Percentiles rank a stretch among this genome's conserved stretches.
These are phyloP conservation scores for Candida boidinii DNA, from an alignment of 805 yeast species.

Conservation along the genomic window DNA sequence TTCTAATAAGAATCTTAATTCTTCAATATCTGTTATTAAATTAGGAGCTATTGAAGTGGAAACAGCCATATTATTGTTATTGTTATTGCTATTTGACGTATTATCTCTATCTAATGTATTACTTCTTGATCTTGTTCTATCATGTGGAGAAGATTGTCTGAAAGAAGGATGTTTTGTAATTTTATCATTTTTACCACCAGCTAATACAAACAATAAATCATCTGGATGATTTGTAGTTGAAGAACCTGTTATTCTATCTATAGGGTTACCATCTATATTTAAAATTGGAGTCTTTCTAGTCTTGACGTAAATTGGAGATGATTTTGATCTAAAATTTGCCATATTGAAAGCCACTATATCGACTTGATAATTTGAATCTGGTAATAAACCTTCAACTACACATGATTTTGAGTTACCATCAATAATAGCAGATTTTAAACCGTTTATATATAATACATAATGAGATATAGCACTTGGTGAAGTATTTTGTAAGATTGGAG, in stretches of 20 bases:
- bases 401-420: conserved; percentile 29
- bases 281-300: conserved; percentile 19
- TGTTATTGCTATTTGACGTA: background rate
- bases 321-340: conserved; percentile 31
- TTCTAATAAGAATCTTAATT: conserved; percentile 31
- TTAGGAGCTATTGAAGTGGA: conserved; percentile 18
- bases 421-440: conserved; percentile 24
- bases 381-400: conserved; percentile 22
- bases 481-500: conserved; percentile 14
- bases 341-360: conserved; percentile 34
- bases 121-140: conserved; percentile 26
- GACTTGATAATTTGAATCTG: conserved; percentile 30
- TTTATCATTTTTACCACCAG: conserved; percentile 22
- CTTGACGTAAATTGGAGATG: conserved; percentile 31
- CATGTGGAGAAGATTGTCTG: conserved; percentile 15
- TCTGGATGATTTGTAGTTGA: conserved; percentile 27
- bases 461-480: conserved; percentile 22
- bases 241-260: conserved; percentile 12
- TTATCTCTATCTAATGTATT: conserved; percentile 22
- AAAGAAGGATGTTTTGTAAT: conserved; percentile 20
- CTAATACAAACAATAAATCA: conserved; percentile 24
- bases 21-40: conserved; percentile 31
- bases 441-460: conserved; percentile 31
- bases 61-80: conserved; percentile 5
- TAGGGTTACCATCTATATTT: conserved; percentile 6